phyloP scores from a whole-genome alignment of 2,329 filamentous ascomycete genomes.

The Hypoxylon sp. region DNA sequence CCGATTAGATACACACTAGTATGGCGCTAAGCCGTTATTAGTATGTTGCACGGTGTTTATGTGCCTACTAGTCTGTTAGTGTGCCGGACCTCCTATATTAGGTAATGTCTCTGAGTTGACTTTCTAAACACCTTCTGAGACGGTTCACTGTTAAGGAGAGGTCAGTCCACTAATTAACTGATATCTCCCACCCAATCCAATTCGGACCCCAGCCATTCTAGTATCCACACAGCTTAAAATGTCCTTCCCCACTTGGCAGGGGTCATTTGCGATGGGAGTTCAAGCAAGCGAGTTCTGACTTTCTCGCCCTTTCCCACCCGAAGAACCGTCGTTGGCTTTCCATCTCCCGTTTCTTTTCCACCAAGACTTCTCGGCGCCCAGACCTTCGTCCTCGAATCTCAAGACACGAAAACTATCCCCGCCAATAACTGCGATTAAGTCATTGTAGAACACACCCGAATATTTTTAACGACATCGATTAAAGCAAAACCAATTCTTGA shows the following conservation, averaged over 20 bases:
- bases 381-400: constrained; percentile 53
- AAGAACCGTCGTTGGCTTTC: constrained; percentile 36
- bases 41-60: constrained; percentile 31
- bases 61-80: neutral
- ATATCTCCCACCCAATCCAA: constrained; percentile 31
- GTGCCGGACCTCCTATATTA: constrained; percentile 20
- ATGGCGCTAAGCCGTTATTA: constrained; percentile 15
- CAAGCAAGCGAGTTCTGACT: constrained; percentile 15
- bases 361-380: constrained; percentile 60
- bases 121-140: constrained; percentile 44
- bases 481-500: constrained; percentile 17
- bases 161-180: constrained; percentile 30
- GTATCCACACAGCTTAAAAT: constrained; percentile 30
- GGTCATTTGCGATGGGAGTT: constrained; percentile 35
- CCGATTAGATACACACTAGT: constrained; percentile 4
- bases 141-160: constrained; percentile 33
- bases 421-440: constrained; percentile 14
- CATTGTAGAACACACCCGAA: constrained; percentile 6
- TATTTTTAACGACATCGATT: constrained; percentile 4
- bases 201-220: constrained; percentile 9
- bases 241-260: constrained; percentile 37
- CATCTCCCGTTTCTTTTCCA: constrained; percentile 46
- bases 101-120: constrained; percentile 14
- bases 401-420: constrained; percentile 45
- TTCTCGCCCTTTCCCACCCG: constrained; percentile 38